phyloP scores from a whole-genome alignment of 768 basidiomycete genomes.

The Serendipita sp. region DNA sequence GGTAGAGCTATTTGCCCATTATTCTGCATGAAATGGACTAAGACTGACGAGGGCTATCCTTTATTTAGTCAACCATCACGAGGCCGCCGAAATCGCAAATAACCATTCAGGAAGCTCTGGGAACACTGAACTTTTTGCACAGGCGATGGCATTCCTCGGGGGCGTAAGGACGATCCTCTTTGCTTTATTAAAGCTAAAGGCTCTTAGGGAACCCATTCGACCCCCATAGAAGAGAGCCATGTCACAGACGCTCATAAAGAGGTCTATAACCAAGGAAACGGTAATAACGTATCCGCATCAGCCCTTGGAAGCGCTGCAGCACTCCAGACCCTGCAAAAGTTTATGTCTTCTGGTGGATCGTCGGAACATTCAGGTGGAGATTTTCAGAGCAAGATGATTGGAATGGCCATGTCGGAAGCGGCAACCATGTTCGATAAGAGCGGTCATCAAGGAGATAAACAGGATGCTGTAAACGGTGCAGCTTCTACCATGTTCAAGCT shows the following conservation, averaged over 20 bases:
- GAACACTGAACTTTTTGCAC: constrained; percentile 38
- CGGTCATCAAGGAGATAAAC: constrained; percentile 55
- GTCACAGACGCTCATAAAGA: constrained; percentile 43
- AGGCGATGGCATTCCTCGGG: constrained; percentile 27
- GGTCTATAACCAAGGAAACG: constrained; percentile 41
- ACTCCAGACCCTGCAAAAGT: constrained; percentile 51
- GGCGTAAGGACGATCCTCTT: constrained; percentile 30
- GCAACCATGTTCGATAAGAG: constrained; percentile 47
- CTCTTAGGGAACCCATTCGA: constrained; percentile 32
- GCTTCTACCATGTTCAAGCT: constrained; percentile 78
- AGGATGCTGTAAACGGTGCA: constrained; percentile 72
- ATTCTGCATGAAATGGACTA: no score
- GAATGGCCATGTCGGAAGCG: constrained; percentile 68
- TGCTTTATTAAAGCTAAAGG: background rate
- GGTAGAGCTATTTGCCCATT: background rate
- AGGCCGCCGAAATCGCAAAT: constrained; percentile 41
- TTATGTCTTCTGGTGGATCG: constrained; percentile 34
- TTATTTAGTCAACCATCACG: constrained; percentile 43
- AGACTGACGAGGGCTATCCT: constrained; percentile 7
- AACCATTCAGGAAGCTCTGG: constrained; percentile 33
- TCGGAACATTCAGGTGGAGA: constrained; percentile 14
- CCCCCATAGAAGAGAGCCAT: constrained; percentile 50
- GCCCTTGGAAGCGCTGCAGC: constrained; percentile 67
- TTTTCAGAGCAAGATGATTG: constrained; percentile 48
- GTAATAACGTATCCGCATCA: constrained; percentile 37